phyloP scores from a whole-genome alignment of 306 rosid genomes.

The Prunus armeniaca region DNA sequence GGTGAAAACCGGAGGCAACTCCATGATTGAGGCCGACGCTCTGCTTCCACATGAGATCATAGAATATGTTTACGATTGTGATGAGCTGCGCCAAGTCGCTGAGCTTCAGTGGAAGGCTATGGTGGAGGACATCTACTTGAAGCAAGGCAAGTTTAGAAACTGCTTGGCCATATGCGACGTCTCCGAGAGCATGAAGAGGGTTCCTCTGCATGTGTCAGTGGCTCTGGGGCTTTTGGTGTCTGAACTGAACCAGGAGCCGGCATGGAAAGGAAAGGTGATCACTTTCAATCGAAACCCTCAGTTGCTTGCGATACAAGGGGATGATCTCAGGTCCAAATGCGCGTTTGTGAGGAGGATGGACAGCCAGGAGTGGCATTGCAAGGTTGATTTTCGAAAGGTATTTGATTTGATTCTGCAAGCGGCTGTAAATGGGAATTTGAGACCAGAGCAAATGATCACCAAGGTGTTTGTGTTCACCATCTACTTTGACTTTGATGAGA shows the following conservation, averaged over 20 bases:
- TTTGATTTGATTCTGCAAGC: slow-evolving; percentile 48
- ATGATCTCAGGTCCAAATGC: slow-evolving; percentile 30
- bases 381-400: slow-evolving; percentile 53
- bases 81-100: slow-evolving; percentile 35
- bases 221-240: slow-evolving; percentile 63
- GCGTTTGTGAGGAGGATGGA: slow-evolving; percentile 36
- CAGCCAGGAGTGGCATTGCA: slow-evolving; percentile 5
- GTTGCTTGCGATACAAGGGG: slow-evolving; percentile 46
- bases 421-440: slow-evolving; percentile 49
- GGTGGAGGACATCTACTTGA: slow-evolving; percentile 39
- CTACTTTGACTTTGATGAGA: slow-evolving; percentile 64
- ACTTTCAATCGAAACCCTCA: slow-evolving; percentile 40
- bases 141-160: slow-evolving; percentile 40
- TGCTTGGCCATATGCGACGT: neutral
- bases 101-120: slow-evolving; percentile 65
- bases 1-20: slow-evolving; percentile 32
- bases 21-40: slow-evolving; percentile 49
- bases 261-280: slow-evolving; percentile 53
- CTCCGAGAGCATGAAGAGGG: neutral
- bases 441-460: slow-evolving; percentile 51
- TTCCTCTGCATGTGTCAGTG: slow-evolving; percentile 51
- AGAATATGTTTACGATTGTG: neutral
- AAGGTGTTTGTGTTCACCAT: slow-evolving; percentile 53
- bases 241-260: slow-evolving; percentile 49
- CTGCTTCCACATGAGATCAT: slow-evolving; percentile 59